Evolutionary conservation across 768 basidiomycete genomes (phyloP).

Genomic region (Hygrocybe coccinea): DNA sequence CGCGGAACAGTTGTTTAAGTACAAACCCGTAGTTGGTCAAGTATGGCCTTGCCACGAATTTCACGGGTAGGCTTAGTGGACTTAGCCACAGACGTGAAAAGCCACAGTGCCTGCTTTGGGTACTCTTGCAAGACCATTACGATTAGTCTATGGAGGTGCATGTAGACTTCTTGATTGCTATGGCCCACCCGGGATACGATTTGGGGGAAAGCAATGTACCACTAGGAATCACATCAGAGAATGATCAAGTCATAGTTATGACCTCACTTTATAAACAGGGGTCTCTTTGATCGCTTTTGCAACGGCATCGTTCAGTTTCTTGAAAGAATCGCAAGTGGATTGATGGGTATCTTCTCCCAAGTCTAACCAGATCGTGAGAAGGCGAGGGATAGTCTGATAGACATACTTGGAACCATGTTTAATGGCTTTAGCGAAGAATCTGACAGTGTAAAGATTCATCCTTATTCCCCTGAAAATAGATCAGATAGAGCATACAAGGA

Average conservation of each 20-base stretch:
- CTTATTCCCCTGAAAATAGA: constrained; percentile 44
- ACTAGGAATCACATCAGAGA: constrained; percentile 43
- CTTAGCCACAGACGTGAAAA: constrained; percentile 83
- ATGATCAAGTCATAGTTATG: background rate
- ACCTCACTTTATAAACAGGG: constrained; percentile 72
- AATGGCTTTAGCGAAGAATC: constrained; percentile 66
- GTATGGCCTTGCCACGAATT: constrained; percentile 53
- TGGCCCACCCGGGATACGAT: constrained; percentile 92
- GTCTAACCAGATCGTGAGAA: constrained; percentile 94
- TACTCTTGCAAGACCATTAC: constrained; percentile 69
- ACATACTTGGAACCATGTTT: constrained; percentile 87
- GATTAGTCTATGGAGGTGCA: constrained; percentile 62
- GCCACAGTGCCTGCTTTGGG: constrained; percentile 90
- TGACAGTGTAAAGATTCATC: constrained; percentile 64
- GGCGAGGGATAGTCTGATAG: constrained; percentile 90
- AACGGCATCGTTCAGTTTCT: constrained; percentile 54
- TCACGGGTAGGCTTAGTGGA: constrained; percentile 66
- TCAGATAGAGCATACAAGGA: background rate
- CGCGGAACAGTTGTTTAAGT: background rate
- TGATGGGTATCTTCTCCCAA: constrained; percentile 56
- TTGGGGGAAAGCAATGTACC: constrained; percentile 95
- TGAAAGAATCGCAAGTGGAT: constrained; percentile 37
- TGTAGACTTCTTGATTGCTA: constrained; percentile 54
- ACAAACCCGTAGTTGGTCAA: constrained; percentile 55
- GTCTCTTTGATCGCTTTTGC: constrained; percentile 51